A percentile compares a stretch with the other conserved stretches of the same genome.
Conservation (phyloP, 306 rosid genomes). For the Psophocarpus tetragonolobus region DNA sequence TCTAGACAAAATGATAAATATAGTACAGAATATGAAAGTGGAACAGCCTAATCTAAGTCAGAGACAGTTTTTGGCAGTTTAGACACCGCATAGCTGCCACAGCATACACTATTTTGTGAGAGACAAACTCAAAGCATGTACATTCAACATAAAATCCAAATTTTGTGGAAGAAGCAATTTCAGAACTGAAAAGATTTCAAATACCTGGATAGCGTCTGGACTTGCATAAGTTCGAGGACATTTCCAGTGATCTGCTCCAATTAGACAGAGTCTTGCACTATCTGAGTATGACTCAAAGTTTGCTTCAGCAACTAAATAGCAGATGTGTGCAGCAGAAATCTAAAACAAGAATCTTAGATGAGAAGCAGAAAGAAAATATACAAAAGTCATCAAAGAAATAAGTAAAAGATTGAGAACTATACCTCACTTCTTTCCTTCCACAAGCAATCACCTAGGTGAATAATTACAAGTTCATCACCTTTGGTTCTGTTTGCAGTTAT, state of each 20-base stretch:
- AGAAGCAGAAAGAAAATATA: slow-evolving; percentile 28
- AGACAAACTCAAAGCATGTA: slow-evolving; percentile 16
- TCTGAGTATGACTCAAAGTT: slow-evolving; percentile 84
- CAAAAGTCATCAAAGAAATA: neutral
- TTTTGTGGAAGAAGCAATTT: slow-evolving; percentile 2
- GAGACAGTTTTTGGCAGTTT: neutral
- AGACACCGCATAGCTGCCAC: neutral
- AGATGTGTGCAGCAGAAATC: slow-evolving; percentile 94
- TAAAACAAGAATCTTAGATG: slow-evolving; percentile 43
- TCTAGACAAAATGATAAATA: neutral
- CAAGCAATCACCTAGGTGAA: slow-evolving; percentile 89
- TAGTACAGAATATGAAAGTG: neutral
- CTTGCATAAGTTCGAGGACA: slow-evolving; percentile 87
- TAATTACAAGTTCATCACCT: slow-evolving; percentile 85
- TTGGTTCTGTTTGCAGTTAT: slow-evolving; percentile 93
- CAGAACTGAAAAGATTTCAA: slow-evolving; percentile 21
- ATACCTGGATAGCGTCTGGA: slow-evolving; percentile 97
- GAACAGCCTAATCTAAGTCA: neutral
- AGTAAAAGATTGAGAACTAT: slow-evolving; percentile 15
- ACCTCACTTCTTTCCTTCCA: slow-evolving; percentile 97
- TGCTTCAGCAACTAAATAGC: slow-evolving; percentile 94
- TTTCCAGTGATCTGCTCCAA: slow-evolving; percentile 97
- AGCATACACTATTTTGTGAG: neutral
- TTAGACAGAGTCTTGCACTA: slow-evolving; percentile 82
- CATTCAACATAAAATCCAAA: slow-evolving; percentile 10